Conservation (phyloP, 2,329 filamentous ascomycete genomes). For the Penicillium sp. region DNA sequence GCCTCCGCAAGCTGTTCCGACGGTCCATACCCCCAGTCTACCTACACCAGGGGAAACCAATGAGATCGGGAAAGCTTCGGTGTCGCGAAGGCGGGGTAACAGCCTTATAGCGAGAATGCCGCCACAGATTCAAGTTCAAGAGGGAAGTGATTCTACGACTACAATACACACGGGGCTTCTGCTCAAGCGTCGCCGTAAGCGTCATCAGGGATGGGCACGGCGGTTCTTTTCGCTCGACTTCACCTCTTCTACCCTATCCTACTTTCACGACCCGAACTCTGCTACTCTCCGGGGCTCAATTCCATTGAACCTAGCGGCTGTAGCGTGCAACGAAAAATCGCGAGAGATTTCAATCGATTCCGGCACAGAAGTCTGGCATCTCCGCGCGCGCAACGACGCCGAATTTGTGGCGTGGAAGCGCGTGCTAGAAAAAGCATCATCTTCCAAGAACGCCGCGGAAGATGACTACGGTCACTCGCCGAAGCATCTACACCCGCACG, state of each 20-base stretch:
- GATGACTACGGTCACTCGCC: conserved; percentile 23
- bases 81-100: conserved; percentile 36
- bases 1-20: conserved; percentile 50
- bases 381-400: conserved; percentile 78
- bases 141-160: conserved; percentile 43
- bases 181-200: conserved; percentile 89
- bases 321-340: conserved; percentile 84
- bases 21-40: conserved; percentile 46
- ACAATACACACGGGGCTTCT: conserved; percentile 83
- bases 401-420: conserved; percentile 89
- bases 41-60: conserved; percentile 53
- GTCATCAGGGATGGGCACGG: conserved; percentile 89
- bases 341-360: conserved; percentile 96
- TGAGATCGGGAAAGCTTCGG: conserved; percentile 54
- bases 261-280: conserved; percentile 93
- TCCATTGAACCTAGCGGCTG: conserved; percentile 85
- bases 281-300: conserved; percentile 91
- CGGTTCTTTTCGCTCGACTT: conserved; percentile 97
- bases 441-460: conserved; percentile 59
- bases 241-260: conserved; percentile 90
- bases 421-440: conserved; percentile 83
- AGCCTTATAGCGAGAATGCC: conserved; percentile 29
- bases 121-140: conserved; percentile 31
- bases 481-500: conserved; percentile 33
- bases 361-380: conserved; percentile 94